These are phyloP conservation scores for Petasospora rhodanensis DNA, from an alignment of 1,139 yeast genomes.

Conservation along the genomic window DNA sequence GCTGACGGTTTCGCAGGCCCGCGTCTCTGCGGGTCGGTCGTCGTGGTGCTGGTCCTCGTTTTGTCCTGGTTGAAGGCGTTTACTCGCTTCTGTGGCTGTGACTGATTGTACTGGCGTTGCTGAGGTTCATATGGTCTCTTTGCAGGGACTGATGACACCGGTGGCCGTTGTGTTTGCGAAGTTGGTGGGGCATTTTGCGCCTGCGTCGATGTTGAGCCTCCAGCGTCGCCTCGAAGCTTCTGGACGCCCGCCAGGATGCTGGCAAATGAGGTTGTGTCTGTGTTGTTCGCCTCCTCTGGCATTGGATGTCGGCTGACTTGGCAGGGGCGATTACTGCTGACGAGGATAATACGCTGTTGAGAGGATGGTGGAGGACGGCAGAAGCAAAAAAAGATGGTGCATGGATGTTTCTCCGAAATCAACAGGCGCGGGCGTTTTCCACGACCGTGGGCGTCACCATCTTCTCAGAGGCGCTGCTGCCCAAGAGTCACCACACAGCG, in stretches of 20 bases:
- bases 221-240: conserved; percentile 32
- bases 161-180: background rate
- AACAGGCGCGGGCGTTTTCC: conserved; percentile 1
- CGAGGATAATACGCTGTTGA: too few relatives aligned
- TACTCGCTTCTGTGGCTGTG: conserved; percentile 11
- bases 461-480: too few relatives aligned
- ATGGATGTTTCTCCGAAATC: too few relatives aligned
- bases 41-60: conserved; percentile 1
- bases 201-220: too few relatives aligned
- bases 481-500: too few relatives aligned
- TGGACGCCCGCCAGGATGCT: conserved; percentile 61
- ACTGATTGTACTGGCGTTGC: background rate
- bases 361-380: too few relatives aligned
- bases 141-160: too few relatives aligned
- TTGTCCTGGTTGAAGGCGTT: conserved; percentile 20
- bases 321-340: too few relatives aligned
- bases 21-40: background rate
- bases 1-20: conserved; percentile 3
- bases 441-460: background rate
- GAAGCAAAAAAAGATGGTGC: too few relatives aligned
- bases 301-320: too few relatives aligned
- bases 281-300: conserved; percentile 12
- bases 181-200: too few relatives aligned
- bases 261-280: conserved; percentile 58
- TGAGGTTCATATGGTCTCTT: too few relatives aligned